Evolutionary conservation across 2,329 filamentous ascomycete genomes (phyloP), one percentile per base, ranked within the genome.

Genomic region (Colletotrichum echinochloae): DNA sequence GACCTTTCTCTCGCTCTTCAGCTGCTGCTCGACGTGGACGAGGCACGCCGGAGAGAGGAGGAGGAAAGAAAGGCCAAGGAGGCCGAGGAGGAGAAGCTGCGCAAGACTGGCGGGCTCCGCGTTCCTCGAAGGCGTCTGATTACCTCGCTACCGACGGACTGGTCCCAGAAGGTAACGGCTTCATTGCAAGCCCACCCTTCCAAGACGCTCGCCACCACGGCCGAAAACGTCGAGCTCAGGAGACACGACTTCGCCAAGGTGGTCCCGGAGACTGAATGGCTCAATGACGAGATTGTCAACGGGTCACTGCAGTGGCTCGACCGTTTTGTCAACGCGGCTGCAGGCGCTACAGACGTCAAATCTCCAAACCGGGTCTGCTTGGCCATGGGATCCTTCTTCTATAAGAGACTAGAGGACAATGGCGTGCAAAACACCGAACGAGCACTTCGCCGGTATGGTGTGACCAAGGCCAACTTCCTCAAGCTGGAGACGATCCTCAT

Each of bases 231-330:
- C 2, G 57, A 70, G 3, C 67, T 76, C 28, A 82, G 77, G 1
- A 77, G 82, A 2, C 87, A 88, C 62, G 91, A 93, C 76, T 91
- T 94, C 74, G 82, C 81, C n/a, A 91, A 86, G 56, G 80, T 94
- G 9, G 83, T 91, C 20, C 82, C 83, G 23, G 78, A 82, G 11
- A 83, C 80, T 0, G 84, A 83, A 35, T 95, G 92, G 92, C 85
- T 95, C 8, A 94, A 95, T 73, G 93, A 95, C 77, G 90, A 93
- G 74, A 88, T 92, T 60, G 88, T 95, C 74, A 93, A 94, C 74
- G 88, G 88, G 18, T 88, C 88, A 57, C 83, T 94, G 33, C 80
- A 85, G 35, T 87, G 89, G 76, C 81, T 94, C 18, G 89, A 90
- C 57, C 82, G 84, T 20, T 85, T 85, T 60, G 81, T 90, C 75